These are phyloP conservation scores for Pestalotiopsis sp. DNA, from an alignment of 2,329 filamentous ascomycete genomes.

Conservation along the genomic window DNA sequence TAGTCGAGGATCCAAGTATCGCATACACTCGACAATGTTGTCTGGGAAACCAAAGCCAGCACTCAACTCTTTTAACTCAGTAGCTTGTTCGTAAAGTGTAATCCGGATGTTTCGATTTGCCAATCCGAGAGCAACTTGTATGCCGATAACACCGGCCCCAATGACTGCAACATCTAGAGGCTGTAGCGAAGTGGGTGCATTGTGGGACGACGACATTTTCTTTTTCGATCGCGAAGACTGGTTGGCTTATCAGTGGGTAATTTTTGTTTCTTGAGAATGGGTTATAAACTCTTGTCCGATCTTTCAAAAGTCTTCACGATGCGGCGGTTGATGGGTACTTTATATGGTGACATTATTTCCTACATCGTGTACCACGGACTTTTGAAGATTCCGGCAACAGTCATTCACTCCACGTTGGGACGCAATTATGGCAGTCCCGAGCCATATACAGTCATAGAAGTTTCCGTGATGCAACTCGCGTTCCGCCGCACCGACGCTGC, in stretches of 20 bases:
- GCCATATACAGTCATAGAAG: too few relatives aligned
- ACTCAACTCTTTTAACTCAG: conserved; percentile 40
- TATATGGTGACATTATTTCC: too few relatives aligned
- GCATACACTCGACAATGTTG: conserved; percentile 46
- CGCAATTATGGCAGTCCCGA: too few relatives aligned
- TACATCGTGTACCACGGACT: too few relatives aligned
- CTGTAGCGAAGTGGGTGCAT: background rate
- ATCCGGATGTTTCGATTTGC: conserved; percentile 38
- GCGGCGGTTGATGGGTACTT: too few relatives aligned
- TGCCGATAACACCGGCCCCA: conserved; percentile 50
- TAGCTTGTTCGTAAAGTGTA: conserved; percentile 45
- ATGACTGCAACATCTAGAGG: conserved; percentile 41
- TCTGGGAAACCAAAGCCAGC: conserved; percentile 49
- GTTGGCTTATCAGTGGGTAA: background rate
- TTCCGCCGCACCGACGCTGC: too few relatives aligned
- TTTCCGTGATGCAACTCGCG: too few relatives aligned
- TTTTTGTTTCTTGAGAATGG: background rate
- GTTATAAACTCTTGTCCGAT: background rate
- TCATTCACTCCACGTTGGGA: too few relatives aligned
- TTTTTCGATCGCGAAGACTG: background rate
- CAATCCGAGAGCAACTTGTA: conserved; percentile 46
- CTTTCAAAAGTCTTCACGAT: too few relatives aligned
- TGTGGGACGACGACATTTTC: background rate
- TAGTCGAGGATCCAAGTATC: conserved; percentile 32
- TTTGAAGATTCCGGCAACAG: too few relatives aligned